Base-by-base conservation (phyloP, 2,329 filamentous ascomycete genomes). In the Claviceps maximensis region DNA sequence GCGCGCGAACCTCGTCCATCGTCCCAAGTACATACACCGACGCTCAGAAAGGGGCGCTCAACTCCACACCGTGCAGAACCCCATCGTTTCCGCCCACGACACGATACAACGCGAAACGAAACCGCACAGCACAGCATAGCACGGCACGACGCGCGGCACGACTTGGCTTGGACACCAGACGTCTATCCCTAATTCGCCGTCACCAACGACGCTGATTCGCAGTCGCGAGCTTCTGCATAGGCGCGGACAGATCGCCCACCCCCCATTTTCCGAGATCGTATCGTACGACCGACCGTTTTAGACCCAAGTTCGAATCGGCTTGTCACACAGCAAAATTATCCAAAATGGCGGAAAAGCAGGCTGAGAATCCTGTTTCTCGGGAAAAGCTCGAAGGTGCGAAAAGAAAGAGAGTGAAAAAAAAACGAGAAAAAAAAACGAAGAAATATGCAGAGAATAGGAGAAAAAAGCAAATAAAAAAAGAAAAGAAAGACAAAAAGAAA, bases 321-420 rank as follows among this genome's bases (percentile, higher is more conserved):
- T 19, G 31, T 29, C 19, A 45, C 42, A 46, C 41, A 15, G 50
- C 23, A 10, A 47, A 47, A 15, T 40, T 21, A 19, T 49, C 10
- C 12, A 57, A 21, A 47, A 72, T 72, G 69, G 62, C 70, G 55
- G 71, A 75, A 52, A 64, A 64, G 54, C 69, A 69, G 57, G 59
- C 60, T 58, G 65, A 69, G 48, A 67, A 73, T 58, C 71, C 75
- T 54, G 75, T 77, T 55, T 74, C 78, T 64, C 76, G 80, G 66
- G 83, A 87, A 67, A 89, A 88, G 79, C 80, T 89, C 52, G 87
- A 91, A 69, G 81, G 86, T 87, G 69, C 67, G 69, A 33, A 21
- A 12, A 25, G 27, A 27, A n/a, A n/a, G n/a, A n/a, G n/a, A n/a
- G n/a, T n/a, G n/a, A n/a, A n/a, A n/a, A n/a, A n/a, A n/a, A n/a